A percentile compares a stretch with the other conserved stretches of the same genome.
These are phyloP conservation scores for Linnemannia elongata DNA, from an alignment of 192 early-diverging fungal genomes.

Conservation along the genomic window DNA sequence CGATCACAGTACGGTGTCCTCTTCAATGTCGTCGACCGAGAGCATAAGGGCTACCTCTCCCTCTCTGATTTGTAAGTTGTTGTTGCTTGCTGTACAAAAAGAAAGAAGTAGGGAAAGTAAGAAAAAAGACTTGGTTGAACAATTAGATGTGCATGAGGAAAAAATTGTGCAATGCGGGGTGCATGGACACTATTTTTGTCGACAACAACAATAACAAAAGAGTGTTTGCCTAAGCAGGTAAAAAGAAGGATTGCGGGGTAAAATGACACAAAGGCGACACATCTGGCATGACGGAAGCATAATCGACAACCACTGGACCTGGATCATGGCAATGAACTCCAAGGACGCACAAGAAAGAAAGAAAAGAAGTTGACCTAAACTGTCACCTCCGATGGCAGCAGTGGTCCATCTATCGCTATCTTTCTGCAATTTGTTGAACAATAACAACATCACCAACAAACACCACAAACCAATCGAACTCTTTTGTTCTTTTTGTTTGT, in stretches of 20 bases:
- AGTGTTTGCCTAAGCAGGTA: not conserved
- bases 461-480: not conserved
- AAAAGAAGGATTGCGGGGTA: slow-evolving; percentile 3
- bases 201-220: no score
- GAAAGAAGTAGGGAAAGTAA: not conserved
- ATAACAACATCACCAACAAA: not conserved
- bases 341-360: not conserved
- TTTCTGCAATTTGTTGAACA: not conserved
- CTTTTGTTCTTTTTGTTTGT: not conserved
- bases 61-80: slow-evolving; percentile 68
- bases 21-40: slow-evolving; percentile 70
- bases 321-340: not conserved
- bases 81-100: not conserved
- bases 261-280: not conserved
- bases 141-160: not conserved
- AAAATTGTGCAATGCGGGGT: not conserved
- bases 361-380: not conserved
- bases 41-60: slow-evolving; percentile 60
- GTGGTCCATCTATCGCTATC: not conserved
- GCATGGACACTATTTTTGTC: not conserved
- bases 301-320: not conserved
- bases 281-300: not conserved
- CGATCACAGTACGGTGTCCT: slow-evolving; percentile 70
- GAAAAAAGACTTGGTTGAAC: not conserved
- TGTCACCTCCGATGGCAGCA: not conserved